Evolutionary conservation across 495 filamentous ascomycete species (phyloP), one percentile per base, ranked within the genome.

Genomic region (Penicillium parvum): DNA sequence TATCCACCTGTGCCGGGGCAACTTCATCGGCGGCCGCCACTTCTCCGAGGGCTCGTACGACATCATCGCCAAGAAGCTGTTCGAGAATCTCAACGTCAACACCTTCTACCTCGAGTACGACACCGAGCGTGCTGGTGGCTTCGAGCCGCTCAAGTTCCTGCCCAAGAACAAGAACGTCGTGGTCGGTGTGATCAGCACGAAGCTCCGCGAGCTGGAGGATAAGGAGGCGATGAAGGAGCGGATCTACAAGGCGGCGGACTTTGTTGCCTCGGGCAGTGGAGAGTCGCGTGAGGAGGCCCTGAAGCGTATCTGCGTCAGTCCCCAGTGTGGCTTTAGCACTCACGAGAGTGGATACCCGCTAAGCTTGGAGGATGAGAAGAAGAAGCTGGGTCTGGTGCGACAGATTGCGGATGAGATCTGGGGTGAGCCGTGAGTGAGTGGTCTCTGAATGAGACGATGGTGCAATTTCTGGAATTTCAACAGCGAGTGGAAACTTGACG

Each of bases 71-170:
- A 74, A 77, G 66, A 76, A 77, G 52, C 61, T 85, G 22, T 84
- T 85, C 65, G 68, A 76, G 58, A 72, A 75, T 25, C 71, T 84
- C 35, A 72, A 84, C 47, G 80, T 83, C 17, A 73, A 80, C 46
- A 83, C 78, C 2, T 85, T 80, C 65, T 84, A 84, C 58, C 74
- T 85, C 45, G 81, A 85, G 64, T 85, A 78, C 52, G 81, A 85
- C 57, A 83, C 82, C 21, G 73, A 74, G 36, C 77, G 81, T 5
- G 80, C 79, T 1, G 81, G 81, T 26, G 77, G 78, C 25, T 85
- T 84, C 59, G 75, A 79, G 52, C 81, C 81, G n/a, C 68, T 84
- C 35, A 68, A 72, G 32, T 68, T 71, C 50, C 66, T 85, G 32
- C 81, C 81, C 28, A 72, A 73, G 61, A 63, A 76, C 66, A 84